Evolutionary conservation across 805 yeast species (phyloP).

Genomic region (Starmerella asiatica): DNA sequence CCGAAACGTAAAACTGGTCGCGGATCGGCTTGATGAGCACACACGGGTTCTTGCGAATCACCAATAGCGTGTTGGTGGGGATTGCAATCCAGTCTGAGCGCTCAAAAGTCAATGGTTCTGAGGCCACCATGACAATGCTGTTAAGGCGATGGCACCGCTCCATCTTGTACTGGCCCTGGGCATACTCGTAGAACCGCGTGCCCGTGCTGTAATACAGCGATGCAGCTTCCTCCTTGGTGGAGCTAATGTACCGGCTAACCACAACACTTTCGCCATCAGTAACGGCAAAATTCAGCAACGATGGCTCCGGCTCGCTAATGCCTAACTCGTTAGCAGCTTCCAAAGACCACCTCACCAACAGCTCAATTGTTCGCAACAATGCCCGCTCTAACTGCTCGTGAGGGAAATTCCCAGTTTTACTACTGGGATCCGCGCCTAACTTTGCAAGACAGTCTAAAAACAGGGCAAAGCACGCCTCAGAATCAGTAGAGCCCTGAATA

Average conservation of each 20-base stretch:
- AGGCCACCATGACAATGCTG: conserved; percentile 90
- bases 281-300: conserved; percentile 81
- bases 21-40: conserved; percentile 78
- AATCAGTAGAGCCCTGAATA: conserved; percentile 89
- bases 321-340: conserved; percentile 34
- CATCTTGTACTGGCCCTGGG: conserved; percentile 87
- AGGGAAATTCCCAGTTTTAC: conserved; percentile 38
- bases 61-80: conserved; percentile 73
- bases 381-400: conserved; percentile 48
- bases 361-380: conserved; percentile 54
- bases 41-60: conserved; percentile 67
- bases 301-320: conserved; percentile 45
- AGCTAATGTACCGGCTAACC: conserved; percentile 76
- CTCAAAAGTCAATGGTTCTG: conserved; percentile 93
- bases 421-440: conserved; percentile 62
- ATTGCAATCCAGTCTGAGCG: conserved; percentile 96
- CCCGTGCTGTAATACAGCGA: conserved; percentile 91
- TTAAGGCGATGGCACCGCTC: conserved; percentile 86
- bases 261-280: conserved; percentile 85
- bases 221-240: conserved; percentile 89
- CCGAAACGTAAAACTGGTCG: conserved; percentile 75
- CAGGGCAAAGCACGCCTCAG: conserved; percentile 88
- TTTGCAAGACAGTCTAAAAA: conserved; percentile 62
- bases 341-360: conserved; percentile 66
- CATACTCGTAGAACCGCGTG: conserved; percentile 74